Conservation (phyloP, 2,329 filamentous ascomycete genomes). For the Ascochyta pisi region DNA sequence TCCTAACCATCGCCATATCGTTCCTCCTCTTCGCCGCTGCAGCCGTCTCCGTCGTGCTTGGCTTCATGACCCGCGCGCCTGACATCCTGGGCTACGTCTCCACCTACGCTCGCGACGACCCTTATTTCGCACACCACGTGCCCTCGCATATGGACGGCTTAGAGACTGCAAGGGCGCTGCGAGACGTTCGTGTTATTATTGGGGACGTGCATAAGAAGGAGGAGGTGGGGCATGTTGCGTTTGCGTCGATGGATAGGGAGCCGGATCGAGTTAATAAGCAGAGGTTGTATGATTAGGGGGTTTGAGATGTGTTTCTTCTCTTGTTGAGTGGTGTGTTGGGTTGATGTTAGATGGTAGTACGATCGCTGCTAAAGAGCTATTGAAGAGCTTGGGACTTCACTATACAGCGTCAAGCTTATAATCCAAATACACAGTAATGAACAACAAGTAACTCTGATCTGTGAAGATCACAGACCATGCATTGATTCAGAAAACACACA, state of each 20-base stretch:
- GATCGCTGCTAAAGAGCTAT: background rate
- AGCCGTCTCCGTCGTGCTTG: background rate
- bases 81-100: constrained; percentile 16
- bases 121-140: background rate
- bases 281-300: background rate
- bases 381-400: background rate
- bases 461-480: too few relatives aligned
- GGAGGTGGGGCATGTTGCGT: constrained; percentile 1
- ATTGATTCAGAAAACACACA: too few relatives aligned
- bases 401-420: background rate
- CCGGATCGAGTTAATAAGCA: background rate
- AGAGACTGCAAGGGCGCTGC: background rate
- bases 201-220: constrained; percentile 7
- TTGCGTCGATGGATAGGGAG: background rate
- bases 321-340: background rate
- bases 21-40: constrained; percentile 1
- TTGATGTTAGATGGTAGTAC: background rate
- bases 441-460: background rate
- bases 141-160: constrained; percentile 3
- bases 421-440: background rate
- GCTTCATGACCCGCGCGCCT: constrained; percentile 1
- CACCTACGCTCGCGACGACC: background rate
- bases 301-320: background rate
- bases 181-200: constrained; percentile 1
- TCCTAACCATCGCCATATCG: background rate